A percentile compares a stretch with the other conserved stretches of the same genome.
Evolutionary conservation across 192 early-diverging fungal genomes (phyloP).

Genomic region (Entophlyctis luteolus): DNA sequence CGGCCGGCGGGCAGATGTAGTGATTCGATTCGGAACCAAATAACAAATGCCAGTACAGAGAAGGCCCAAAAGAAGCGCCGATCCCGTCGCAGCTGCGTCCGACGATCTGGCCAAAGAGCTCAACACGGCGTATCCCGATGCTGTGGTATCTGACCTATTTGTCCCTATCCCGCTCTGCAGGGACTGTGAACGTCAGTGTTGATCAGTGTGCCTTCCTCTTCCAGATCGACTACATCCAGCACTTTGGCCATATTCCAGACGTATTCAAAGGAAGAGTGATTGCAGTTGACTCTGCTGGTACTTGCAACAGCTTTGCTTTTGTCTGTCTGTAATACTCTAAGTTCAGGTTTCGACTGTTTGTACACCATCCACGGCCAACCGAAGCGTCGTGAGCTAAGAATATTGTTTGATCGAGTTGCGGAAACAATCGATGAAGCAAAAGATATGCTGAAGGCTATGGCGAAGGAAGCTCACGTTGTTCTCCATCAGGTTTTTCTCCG

Average conservation of each 20-base stretch:
- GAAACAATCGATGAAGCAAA: slow-evolving; percentile 14
- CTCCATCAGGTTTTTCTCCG: slow-evolving; percentile 9
- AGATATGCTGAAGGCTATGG: slow-evolving; percentile 11
- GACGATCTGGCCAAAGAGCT: slow-evolving; percentile 15
- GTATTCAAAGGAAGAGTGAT: slow-evolving; percentile 16
- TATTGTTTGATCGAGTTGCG: slow-evolving; percentile 10
- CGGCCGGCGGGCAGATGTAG: no score
- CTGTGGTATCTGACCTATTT: slow-evolving; percentile 4
- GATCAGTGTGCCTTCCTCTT: background rate
- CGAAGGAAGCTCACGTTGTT: slow-evolving; percentile 22
- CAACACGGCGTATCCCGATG: slow-evolving; percentile 18
- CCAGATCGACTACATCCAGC: slow-evolving; percentile 21
- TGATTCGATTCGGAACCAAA: no score
- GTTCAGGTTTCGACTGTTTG: slow-evolving; percentile 17
- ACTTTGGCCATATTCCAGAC: slow-evolving; percentile 7
- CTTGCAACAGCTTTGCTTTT: background rate
- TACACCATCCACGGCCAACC: slow-evolving; percentile 14
- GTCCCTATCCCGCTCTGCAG: background rate
- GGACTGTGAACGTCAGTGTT: background rate
- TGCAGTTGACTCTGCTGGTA: slow-evolving; percentile 24
- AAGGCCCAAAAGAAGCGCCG: background rate
- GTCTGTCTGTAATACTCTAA: background rate
- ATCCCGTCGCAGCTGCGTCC: slow-evolving; percentile 14
- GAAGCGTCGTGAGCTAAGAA: background rate
- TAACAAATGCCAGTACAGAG: background rate